Percentiles rank a stretch among this genome's conserved stretches.
Conservation (phyloP, 1,284 basidiomycete genomes). For the Leccinum solheimii region DNA sequence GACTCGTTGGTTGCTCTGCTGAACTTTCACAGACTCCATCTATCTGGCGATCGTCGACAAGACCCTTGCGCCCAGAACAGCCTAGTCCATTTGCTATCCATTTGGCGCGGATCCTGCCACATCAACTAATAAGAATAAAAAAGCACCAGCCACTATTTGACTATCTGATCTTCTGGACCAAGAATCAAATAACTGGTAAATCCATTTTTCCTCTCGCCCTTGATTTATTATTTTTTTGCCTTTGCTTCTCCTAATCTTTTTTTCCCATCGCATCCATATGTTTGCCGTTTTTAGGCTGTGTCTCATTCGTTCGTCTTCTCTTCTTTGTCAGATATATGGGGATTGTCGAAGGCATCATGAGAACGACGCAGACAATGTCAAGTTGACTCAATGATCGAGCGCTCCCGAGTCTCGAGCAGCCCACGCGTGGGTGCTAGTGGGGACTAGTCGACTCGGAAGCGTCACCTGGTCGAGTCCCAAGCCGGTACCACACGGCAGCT, state of each 20-base stretch:
- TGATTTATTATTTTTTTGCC: neutral
- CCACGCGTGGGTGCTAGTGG: neutral
- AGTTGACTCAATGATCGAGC: neutral
- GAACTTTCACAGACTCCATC: conserved; percentile 1
- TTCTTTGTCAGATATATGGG: conserved; percentile 10
- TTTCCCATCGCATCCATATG: neutral
- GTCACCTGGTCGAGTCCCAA: neutral
- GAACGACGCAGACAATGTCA: neutral
- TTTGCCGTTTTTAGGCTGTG: neutral
- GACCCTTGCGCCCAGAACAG: neutral
- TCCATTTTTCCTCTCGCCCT: neutral
- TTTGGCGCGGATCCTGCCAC: neutral
- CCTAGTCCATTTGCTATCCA: neutral
- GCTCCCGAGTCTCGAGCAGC: neutral
- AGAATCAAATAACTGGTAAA: neutral
- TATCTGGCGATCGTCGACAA: conserved; percentile 1
- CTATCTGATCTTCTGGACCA: neutral
- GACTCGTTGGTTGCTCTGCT: neutral
- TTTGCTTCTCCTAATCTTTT: neutral
- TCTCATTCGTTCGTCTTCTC: neutral
- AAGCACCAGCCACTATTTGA: neutral
- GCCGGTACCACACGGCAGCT: neutral
- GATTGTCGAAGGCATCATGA: neutral
- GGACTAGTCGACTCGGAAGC: neutral
- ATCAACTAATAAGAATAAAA: neutral